Evolutionary conservation across 108 stramenopile genomes (phyloP).

Genomic region (Discostella stelligeroides): DNA sequence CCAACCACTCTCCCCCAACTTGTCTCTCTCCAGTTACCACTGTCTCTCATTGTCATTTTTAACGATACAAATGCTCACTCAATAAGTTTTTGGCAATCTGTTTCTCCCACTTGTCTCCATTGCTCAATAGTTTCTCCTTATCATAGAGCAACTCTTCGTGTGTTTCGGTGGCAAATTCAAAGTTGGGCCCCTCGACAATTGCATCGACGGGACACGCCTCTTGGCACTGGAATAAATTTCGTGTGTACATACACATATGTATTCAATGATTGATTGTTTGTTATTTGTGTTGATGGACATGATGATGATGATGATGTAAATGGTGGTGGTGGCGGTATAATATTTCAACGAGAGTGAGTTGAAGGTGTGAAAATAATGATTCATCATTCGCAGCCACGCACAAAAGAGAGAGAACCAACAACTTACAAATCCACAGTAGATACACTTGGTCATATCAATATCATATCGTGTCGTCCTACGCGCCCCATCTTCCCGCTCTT

Average conservation of each 20-base stretch:
- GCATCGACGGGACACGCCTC: slow-evolving; percentile 98
- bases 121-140: slow-evolving; percentile 98
- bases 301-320: not conserved
- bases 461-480: slow-evolving; percentile 98
- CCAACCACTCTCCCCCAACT: too few species aligned
- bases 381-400: too few species aligned
- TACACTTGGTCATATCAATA: slow-evolving; percentile 99
- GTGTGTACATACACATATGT: too few species aligned
- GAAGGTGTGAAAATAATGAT: too few species aligned
- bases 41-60: slow-evolving; percentile 31
- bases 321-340: not conserved
- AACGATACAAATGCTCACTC: slow-evolving; percentile 96
- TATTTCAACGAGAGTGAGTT: too few species aligned
- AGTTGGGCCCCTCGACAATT: slow-evolving; percentile 99
- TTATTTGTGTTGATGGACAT: not conserved
- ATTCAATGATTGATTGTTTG: too few species aligned
- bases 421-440: slow-evolving; percentile 96
- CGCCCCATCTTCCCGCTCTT: slow-evolving; percentile 92
- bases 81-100: slow-evolving; percentile 97
- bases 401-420: slow-evolving; percentile 5
- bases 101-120: slow-evolving; percentile 99
- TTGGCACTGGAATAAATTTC: slow-evolving; percentile 94
- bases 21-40: too few species aligned
- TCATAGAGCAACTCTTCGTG: slow-evolving; percentile 99
- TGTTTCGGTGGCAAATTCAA: slow-evolving; percentile 98